These are phyloP conservation scores for Planoprotostelium fungivorum DNA, from an alignment of 78 protist species.

Conservation along the genomic window DNA sequence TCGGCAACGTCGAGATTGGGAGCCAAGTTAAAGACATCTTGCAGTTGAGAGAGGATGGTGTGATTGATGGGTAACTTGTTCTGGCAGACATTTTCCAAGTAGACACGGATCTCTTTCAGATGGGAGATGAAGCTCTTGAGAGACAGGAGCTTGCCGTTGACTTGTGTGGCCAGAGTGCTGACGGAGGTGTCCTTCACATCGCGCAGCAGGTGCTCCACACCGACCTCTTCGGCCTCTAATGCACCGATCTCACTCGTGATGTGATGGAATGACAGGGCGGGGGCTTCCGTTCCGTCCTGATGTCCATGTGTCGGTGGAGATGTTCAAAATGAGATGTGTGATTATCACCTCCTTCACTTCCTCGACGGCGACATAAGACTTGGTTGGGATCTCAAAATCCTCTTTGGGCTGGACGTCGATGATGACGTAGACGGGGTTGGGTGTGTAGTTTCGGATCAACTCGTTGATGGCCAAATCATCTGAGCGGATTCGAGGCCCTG, in stretches of 20 bases:
- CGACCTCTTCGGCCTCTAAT: conserved; percentile 93
- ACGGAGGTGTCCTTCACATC: conserved; percentile 88
- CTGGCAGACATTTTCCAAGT: conserved; percentile 36
- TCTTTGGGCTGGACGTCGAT: conserved; percentile 80
- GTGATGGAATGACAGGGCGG: conserved; percentile 81
- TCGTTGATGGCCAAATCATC: conserved; percentile 88
- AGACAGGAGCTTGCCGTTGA: conserved; percentile 63
- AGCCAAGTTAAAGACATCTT: conserved; percentile 91
- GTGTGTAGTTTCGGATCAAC: conserved; percentile 71
- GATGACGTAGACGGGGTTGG: conserved; percentile 82
- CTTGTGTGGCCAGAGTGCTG: conserved; percentile 70
- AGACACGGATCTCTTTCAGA: conserved; percentile 34
- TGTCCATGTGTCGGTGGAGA: background rate
- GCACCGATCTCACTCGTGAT: conserved; percentile 87
- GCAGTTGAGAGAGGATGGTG: conserved; percentile 47
- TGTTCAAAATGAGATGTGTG: background rate
- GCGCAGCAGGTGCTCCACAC: conserved; percentile 97
- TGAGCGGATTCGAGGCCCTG: conserved; percentile 92
- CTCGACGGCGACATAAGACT: conserved; percentile 84
- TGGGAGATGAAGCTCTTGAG: conserved; percentile 40
- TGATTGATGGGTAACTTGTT: conserved; percentile 10
- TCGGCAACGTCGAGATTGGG: conserved; percentile 73
- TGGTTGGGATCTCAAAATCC: conserved; percentile 75
- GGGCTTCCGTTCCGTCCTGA: conserved; percentile 66
- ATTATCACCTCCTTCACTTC: conserved; percentile 77